Conservation (phyloP, 139 green algal genomes). For the Chlorokybus atmophyticus region DNA sequence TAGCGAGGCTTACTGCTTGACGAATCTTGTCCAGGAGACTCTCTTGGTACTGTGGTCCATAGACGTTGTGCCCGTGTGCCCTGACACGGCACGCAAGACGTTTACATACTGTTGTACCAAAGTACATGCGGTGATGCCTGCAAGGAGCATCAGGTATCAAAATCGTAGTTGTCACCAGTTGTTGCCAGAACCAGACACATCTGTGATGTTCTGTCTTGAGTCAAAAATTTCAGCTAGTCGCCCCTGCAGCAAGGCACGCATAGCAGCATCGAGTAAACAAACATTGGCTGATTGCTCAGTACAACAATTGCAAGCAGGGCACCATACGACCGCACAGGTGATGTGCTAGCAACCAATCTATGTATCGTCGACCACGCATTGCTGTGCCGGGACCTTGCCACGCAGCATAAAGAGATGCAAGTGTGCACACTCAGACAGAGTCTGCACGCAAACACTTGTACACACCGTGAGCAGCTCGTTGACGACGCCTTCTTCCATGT, state of each 20-base stretch:
- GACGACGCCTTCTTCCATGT: slow-evolving; percentile 75
- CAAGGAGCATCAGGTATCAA: too few species aligned
- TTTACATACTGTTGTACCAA: too few species aligned
- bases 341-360: background rate
- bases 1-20: background rate
- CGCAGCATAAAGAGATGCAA: slow-evolving; percentile 10
- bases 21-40: slow-evolving; percentile 34
- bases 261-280: background rate
- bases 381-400: background rate
- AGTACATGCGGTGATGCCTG: too few species aligned
- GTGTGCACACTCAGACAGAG: too few species aligned
- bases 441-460: too few species aligned
- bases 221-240: slow-evolving; percentile 54
- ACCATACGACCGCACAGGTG: background rate
- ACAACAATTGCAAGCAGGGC: background rate
- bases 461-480: slow-evolving; percentile 60
- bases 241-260: slow-evolving; percentile 1
- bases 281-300: background rate
- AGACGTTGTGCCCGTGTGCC: slow-evolving; percentile 55
- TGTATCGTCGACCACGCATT: too few species aligned
- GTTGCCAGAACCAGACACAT: slow-evolving; percentile 65
- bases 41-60: slow-evolving; percentile 52
- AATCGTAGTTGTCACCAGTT: too few species aligned
- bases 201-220: slow-evolving; percentile 48
- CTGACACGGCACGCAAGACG: slow-evolving; percentile 1